phyloP scores from a whole-genome alignment of 2,329 filamentous ascomycete genomes.

The Triangularia setosa region DNA sequence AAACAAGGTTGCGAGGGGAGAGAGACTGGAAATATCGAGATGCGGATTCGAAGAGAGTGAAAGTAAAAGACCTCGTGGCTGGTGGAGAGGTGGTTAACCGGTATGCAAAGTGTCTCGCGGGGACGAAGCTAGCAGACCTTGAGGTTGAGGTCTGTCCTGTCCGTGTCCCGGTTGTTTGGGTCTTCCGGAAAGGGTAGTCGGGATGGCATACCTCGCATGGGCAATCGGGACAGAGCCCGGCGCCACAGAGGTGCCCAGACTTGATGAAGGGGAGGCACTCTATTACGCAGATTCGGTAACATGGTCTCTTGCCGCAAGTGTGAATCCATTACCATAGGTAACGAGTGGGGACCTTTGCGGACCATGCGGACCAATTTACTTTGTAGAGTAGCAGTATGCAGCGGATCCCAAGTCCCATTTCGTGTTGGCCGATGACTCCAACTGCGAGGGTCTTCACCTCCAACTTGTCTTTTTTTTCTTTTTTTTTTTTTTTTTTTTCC shows the following conservation, averaged over 20 bases:
- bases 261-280: background rate
- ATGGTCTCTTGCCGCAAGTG: background rate
- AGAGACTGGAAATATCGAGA: background rate
- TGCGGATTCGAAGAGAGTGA: background rate
- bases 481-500: background rate
- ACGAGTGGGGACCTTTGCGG: background rate
- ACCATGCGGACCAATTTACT: background rate
- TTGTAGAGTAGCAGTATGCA: background rate
- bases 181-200: background rate
- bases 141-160: background rate
- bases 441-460: background rate
- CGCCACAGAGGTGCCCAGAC: background rate
- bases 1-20: background rate
- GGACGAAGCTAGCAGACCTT: background rate
- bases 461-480: background rate
- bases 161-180: background rate
- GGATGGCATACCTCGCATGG: background rate
- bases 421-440: background rate
- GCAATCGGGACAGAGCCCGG: background rate
- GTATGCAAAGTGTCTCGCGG: background rate
- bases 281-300: background rate
- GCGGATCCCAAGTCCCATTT: background rate
- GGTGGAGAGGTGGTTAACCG: background rate
- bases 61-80: no score
- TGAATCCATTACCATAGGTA: background rate